A percentile compares a stretch with the other conserved stretches of the same genome.
phyloP scores from a whole-genome alignment of 768 basidiomycete genomes.

The Tephrocybe rancida region DNA sequence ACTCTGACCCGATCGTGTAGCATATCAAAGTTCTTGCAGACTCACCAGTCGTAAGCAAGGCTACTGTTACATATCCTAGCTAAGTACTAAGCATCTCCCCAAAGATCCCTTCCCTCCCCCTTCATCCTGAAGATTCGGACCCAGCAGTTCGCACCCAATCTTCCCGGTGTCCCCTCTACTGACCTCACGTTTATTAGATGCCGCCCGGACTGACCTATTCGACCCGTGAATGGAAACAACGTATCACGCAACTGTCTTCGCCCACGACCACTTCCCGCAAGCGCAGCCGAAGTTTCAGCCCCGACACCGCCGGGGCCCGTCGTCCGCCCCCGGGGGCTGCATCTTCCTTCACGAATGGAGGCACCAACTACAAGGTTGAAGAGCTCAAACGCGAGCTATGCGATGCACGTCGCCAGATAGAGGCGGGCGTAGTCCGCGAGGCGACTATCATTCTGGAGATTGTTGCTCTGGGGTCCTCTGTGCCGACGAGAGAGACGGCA shows the following conservation, averaged over 20 bases:
- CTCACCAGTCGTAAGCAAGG: slow-evolving; percentile 8
- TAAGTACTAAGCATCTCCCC: neutral
- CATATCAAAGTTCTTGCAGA: slow-evolving; percentile 6
- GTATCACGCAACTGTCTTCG: neutral
- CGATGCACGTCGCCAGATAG: slow-evolving; percentile 28
- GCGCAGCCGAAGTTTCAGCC: slow-evolving; percentile 12
- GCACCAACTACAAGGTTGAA: slow-evolving; percentile 10
- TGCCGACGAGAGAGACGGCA: neutral
- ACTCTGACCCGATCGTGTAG: neutral
- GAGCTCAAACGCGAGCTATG: slow-evolving; percentile 27
- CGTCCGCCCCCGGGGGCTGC: neutral
- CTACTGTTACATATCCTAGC: neutral
- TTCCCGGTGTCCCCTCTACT: neutral
- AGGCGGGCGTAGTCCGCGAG: slow-evolving; percentile 25
- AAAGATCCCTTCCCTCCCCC: slow-evolving; percentile 3
- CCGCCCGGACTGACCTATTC: slow-evolving; percentile 14
- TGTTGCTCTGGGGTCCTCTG: slow-evolving; percentile 15
- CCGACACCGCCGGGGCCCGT: neutral
- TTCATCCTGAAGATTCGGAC: neutral
- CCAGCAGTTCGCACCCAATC: neutral
- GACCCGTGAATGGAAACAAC: neutral
- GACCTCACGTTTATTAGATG: neutral
- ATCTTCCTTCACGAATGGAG: neutral
- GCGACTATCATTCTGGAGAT: slow-evolving; percentile 27
- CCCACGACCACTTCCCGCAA: slow-evolving; percentile 2